Percentiles rank a stretch among this genome's conserved stretches.
phyloP scores from a whole-genome alignment of 305 asterid genomes.

The Solanum hybrid region DNA sequence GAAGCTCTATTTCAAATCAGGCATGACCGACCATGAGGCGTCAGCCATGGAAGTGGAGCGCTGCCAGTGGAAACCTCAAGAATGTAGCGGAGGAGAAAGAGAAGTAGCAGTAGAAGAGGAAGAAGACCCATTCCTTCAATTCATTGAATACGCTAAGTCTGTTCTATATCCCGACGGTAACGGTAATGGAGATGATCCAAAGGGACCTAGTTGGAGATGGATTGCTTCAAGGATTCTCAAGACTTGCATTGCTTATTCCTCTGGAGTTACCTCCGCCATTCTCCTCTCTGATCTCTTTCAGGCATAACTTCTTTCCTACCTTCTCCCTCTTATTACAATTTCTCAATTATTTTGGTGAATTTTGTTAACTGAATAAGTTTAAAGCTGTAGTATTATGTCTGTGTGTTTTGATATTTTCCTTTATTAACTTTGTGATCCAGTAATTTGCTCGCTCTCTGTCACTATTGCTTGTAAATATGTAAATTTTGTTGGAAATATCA shows the following conservation, averaged over 20 bases:
- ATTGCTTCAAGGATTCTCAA: conserved; percentile 55
- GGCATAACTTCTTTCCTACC: conserved; percentile 14
- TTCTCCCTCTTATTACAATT: too few species aligned
- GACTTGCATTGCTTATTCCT: conserved; percentile 68
- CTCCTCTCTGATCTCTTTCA: conserved; percentile 86
- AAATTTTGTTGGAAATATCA: neutral
- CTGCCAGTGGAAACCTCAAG: neutral
- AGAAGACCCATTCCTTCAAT: conserved; percentile 53
- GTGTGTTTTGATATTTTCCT: neutral
- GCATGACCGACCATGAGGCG: conserved; percentile 22
- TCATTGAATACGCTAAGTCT: conserved; percentile 52
- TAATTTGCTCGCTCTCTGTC: neutral
- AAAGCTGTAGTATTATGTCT: neutral
- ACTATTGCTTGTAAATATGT: neutral
- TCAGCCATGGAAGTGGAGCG: conserved; percentile 39
- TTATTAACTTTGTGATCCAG: neutral
- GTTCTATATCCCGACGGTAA: conserved; percentile 21
- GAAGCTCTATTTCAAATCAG: conserved; percentile 19
- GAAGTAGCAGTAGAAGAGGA: conserved; percentile 7
- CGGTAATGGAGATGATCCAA: conserved; percentile 26
- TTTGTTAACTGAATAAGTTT: neutral
- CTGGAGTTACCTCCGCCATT: conserved; percentile 92
- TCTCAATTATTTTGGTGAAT: neutral
- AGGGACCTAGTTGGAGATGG: conserved; percentile 91
- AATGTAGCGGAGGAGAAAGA: neutral